A percentile compares a stretch with the other conserved stretches of the same genome.
phyloP scores from a whole-genome alignment of 208 protist species.

The Trypanosoma theileri region DNA sequence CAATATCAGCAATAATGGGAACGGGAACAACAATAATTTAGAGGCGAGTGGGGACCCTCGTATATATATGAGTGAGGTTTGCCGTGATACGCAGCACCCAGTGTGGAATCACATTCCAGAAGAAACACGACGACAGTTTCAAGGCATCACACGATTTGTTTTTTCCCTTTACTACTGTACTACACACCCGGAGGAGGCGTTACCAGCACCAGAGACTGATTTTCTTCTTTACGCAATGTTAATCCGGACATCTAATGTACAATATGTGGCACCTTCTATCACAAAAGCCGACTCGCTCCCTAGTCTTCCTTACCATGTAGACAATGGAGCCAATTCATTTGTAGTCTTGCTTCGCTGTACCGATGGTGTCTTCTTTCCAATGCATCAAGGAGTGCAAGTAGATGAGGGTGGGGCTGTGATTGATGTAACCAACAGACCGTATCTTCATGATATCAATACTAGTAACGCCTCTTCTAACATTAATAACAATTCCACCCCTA shows the following conservation, averaged over 20 bases:
- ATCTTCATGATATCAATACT: background rate
- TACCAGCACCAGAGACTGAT: conserved; percentile 22
- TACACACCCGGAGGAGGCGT: conserved; percentile 2
- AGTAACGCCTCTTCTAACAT: background rate
- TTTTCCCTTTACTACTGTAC: conserved; percentile 45
- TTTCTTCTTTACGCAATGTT: conserved; percentile 42
- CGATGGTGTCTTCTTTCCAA: conserved; percentile 57
- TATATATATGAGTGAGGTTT: conserved; percentile 45
- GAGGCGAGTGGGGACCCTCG: background rate
- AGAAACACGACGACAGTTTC: conserved; percentile 1
- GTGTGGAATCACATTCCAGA: conserved; percentile 39
- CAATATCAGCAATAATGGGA: background rate
- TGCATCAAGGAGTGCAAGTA: conserved; percentile 24
- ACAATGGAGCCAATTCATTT: conserved; percentile 26
- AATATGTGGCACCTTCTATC: conserved; percentile 44
- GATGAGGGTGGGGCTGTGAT: conserved; percentile 10
- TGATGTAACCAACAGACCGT: background rate
- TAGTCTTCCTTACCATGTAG: conserved; percentile 28
- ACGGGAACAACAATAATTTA: background rate
- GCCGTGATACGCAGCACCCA: conserved; percentile 39
- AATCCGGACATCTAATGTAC: conserved; percentile 40
- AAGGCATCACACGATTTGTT: conserved; percentile 23
- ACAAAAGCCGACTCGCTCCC: conserved; percentile 40
- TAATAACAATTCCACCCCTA: no score
- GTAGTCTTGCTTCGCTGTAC: conserved; percentile 40